These are phyloP conservation scores for Wolfiporia cocos DNA, from an alignment of 1,284 basidiomycete genomes.

Conservation along the genomic window DNA sequence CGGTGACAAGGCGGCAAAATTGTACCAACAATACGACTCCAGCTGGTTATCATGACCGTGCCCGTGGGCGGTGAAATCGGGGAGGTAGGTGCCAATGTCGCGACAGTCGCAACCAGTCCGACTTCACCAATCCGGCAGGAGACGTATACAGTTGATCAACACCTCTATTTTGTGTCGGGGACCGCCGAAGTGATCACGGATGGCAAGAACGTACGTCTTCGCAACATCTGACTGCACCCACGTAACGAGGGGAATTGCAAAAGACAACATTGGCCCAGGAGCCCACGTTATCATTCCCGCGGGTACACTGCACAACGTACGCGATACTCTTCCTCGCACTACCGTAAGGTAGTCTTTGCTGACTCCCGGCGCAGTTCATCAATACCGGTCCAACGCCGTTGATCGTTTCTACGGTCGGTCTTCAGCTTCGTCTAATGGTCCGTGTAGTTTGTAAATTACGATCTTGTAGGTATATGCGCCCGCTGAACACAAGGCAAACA, in stretches of 20 bases:
- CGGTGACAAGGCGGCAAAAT: not conserved
- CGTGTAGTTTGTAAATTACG: not conserved
- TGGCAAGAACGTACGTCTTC: slow-evolving; percentile 17
- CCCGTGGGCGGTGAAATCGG: slow-evolving; percentile 25
- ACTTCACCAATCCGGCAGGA: slow-evolving; percentile 11
- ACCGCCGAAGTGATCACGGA: slow-evolving; percentile 23
- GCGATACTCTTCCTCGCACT: not conserved
- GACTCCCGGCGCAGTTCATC: slow-evolving; percentile 17
- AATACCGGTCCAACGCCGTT: slow-evolving; percentile 24
- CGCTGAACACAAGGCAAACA: slow-evolving; percentile 27
- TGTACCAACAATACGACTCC: not conserved
- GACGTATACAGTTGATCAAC: slow-evolving; percentile 26
- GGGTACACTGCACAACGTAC: slow-evolving; percentile 26
- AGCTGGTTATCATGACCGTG: slow-evolving; percentile 27
- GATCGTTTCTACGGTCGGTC: slow-evolving; percentile 23
- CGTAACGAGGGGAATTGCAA: not conserved
- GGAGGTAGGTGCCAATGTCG: slow-evolving; percentile 13
- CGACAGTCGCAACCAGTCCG: not conserved
- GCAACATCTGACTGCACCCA: not conserved
- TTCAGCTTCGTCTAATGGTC: not conserved
- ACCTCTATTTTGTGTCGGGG: slow-evolving; percentile 25
- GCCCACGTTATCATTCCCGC: slow-evolving; percentile 26
- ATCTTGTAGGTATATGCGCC: slow-evolving; percentile 23
- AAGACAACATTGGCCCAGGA: slow-evolving; percentile 20
- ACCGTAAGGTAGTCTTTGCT: slow-evolving; percentile 3